phyloP scores from a whole-genome alignment of 345 rosid species.

The Firmiana major region DNA sequence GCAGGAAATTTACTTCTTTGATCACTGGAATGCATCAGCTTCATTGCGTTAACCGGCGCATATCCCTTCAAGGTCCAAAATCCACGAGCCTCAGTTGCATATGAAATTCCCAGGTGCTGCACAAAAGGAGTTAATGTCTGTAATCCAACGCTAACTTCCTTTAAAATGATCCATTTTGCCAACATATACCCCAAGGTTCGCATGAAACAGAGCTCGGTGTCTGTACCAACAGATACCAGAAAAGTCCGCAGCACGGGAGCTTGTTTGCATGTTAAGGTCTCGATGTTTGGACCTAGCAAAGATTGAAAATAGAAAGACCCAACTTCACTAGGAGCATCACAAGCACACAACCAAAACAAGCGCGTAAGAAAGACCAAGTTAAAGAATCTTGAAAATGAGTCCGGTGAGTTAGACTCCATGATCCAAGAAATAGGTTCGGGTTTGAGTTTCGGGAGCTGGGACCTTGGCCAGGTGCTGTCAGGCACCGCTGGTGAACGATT shows the following conservation, averaged over 20 bases:
- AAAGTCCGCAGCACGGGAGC: conserved; percentile 61
- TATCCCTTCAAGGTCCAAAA: conserved; percentile 74
- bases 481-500: conserved; percentile 49
- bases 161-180: conserved; percentile 73
- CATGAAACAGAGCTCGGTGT: conserved; percentile 66
- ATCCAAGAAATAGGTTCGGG: conserved; percentile 74
- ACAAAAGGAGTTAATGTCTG: conserved; percentile 27
- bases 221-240: conserved; percentile 57
- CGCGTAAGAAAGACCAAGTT: conserved; percentile 58
- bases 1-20: conserved; percentile 33
- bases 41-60: conserved; percentile 61
- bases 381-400: conserved; percentile 71
- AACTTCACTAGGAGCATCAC: conserved; percentile 60
- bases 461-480: conserved; percentile 49
- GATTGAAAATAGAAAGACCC: conserved; percentile 69
- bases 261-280: conserved; percentile 36
- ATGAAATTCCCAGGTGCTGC: conserved; percentile 47
- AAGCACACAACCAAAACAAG: conserved; percentile 70
- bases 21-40: conserved; percentile 29
- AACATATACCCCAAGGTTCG: conserved; percentile 70
- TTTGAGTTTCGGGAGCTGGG: conserved; percentile 53
- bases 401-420: conserved; percentile 75
- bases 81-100: conserved; percentile 75
- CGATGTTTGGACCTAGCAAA: conserved; percentile 55
- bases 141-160: conserved; percentile 61